phyloP scores from a whole-genome alignment of 257 asterid species.

The Penstemon eatonii region DNA sequence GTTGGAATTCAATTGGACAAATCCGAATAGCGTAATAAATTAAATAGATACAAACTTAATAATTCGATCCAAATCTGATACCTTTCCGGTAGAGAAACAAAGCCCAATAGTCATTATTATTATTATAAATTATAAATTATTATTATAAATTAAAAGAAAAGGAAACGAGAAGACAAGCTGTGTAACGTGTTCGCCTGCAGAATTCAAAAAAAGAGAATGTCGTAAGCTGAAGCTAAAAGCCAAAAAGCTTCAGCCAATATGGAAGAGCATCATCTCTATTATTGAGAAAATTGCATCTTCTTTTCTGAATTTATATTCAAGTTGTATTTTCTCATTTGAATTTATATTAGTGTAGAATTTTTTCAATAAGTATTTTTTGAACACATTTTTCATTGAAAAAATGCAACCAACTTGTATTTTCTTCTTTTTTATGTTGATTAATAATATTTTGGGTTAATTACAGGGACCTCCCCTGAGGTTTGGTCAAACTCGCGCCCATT shows the following conservation, averaged over 20 bases:
- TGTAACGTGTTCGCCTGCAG: background rate
- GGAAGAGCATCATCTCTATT: background rate
- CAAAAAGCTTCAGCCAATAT: background rate
- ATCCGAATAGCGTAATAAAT: background rate
- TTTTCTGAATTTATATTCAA: background rate
- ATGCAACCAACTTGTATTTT: too few relatives aligned
- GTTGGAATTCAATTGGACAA: background rate
- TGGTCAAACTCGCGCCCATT: too few relatives aligned
- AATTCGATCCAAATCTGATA: background rate
- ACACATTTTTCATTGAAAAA: too few relatives aligned
- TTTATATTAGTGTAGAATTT: too few relatives aligned
- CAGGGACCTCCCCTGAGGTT: too few relatives aligned
- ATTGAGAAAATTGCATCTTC: background rate
- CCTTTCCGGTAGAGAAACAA: background rate
- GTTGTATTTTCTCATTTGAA: background rate
- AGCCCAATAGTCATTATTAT: slow-evolving; percentile 1
- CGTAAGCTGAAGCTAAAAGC: background rate
- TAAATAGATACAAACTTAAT: background rate
- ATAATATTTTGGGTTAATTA: too few relatives aligned
- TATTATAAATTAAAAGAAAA: too few relatives aligned
- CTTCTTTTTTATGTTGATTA: too few relatives aligned
- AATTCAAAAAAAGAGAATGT: background rate
- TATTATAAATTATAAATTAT: too few relatives aligned
- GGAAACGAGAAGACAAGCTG: too few relatives aligned
- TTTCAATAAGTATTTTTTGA: background rate